Percentiles rank a stretch among this genome's conserved stretches.
phyloP scores from a whole-genome alignment of 768 basidiomycete genomes.

The Auriscalpium vulgare region DNA sequence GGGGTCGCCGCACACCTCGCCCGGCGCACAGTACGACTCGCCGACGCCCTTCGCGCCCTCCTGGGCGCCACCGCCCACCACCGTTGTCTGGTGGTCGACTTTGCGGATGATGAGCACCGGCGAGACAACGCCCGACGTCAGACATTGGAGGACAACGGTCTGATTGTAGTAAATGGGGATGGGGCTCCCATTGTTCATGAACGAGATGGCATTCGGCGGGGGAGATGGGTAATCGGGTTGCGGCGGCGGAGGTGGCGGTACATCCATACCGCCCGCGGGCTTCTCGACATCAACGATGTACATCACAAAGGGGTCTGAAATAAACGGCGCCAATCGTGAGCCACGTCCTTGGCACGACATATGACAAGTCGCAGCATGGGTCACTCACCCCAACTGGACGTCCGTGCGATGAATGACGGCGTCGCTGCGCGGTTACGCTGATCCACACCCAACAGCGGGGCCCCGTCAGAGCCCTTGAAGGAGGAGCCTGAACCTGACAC shows the following conservation, averaged over 20 bases:
- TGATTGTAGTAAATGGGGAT: conserved; percentile 96
- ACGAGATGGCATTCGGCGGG: conserved; percentile 84
- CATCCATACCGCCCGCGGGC: conserved; percentile 68
- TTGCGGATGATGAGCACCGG: conserved; percentile 92
- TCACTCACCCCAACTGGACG: conserved; percentile 77
- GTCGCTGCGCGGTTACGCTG: conserved; percentile 62
- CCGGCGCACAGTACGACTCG: conserved; percentile 73
- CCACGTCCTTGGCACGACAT: conserved; percentile 13
- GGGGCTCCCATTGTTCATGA: conserved; percentile 74
- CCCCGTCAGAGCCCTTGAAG: conserved; percentile 90
- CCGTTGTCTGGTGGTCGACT: conserved; percentile 84
- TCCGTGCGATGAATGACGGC: conserved; percentile 84
- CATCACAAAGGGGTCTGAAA: conserved; percentile 84
- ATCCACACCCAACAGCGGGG: conserved; percentile 74
- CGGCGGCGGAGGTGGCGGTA: conserved; percentile 72
- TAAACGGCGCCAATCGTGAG: not conserved
- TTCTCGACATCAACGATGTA: conserved; percentile 94
- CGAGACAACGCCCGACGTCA: conserved; percentile 89
- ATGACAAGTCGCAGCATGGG: conserved; percentile 4
- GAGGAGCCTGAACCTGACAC: conserved; percentile 90
- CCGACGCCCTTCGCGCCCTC: conserved; percentile 82
- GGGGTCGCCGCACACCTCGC: conserved; percentile 88
- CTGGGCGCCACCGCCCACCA: conserved; percentile 84
- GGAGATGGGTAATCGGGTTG: conserved; percentile 88
- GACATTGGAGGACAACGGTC: conserved; percentile 89